These are phyloP conservation scores for Apiospora malaysiana DNA, from an alignment of 2,329 filamentous ascomycete species.

Conservation along the genomic window DNA sequence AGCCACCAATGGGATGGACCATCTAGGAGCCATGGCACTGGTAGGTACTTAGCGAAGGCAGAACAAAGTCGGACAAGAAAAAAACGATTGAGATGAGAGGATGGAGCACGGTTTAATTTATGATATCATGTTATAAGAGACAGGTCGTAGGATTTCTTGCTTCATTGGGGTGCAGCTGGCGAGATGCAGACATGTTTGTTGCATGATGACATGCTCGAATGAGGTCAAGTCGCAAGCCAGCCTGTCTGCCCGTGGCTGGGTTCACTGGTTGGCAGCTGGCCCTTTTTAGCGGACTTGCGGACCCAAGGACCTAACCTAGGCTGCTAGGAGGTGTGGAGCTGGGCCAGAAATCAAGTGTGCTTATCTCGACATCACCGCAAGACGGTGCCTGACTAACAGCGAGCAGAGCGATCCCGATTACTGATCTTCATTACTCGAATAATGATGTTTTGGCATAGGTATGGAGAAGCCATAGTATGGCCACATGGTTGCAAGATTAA, in stretches of 20 bases:
- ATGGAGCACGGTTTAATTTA: not conserved
- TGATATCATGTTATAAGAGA: not conserved
- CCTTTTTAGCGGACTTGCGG: not conserved
- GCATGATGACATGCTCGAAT: slow-evolving; percentile 7
- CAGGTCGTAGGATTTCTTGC: not conserved
- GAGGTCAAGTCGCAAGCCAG: not conserved
- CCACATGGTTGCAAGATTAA: not conserved
- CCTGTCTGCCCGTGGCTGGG: not conserved
- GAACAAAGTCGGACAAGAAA: not conserved
- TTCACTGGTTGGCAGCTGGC: not conserved
- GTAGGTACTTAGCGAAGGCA: not conserved
- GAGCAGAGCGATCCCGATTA: not conserved
- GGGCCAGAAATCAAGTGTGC: slow-evolving; percentile 12
- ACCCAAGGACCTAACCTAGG: too few relatives aligned
- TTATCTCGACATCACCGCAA: slow-evolving; percentile 13
- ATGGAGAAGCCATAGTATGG: not conserved
- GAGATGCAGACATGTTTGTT: not conserved
- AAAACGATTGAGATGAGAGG: not conserved
- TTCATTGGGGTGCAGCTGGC: not conserved
- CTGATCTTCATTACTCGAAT: not conserved
- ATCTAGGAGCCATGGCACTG: slow-evolving; percentile 40
- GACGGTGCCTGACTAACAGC: not conserved
- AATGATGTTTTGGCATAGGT: not conserved
- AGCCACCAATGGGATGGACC: slow-evolving; percentile 50
- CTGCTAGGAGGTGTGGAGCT: not conserved